Evolutionary conservation across 768 basidiomycete species (phyloP).

Genomic region (Clitopilus passeckerianus): DNA sequence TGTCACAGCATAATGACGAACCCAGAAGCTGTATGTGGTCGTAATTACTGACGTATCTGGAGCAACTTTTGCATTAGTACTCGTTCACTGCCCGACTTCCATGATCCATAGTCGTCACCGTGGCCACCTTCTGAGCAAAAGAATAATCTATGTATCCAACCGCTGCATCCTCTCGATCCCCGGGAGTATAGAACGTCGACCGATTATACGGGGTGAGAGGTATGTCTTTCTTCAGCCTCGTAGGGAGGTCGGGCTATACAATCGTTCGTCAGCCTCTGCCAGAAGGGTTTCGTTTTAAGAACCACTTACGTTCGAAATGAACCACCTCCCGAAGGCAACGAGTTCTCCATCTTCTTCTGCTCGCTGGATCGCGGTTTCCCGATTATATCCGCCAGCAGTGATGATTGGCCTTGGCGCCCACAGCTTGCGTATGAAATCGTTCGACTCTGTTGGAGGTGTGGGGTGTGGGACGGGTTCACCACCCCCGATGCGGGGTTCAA

Average conservation of each 20-base stretch:
- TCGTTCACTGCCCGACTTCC: not conserved
- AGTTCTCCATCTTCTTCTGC: conserved; percentile 27
- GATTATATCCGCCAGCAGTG: conserved; percentile 38
- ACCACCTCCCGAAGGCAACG: conserved; percentile 23
- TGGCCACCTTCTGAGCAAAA: conserved; percentile 5
- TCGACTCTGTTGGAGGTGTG: conserved; percentile 18
- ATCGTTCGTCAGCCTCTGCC: not conserved
- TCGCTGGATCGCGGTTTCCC: conserved; percentile 28
- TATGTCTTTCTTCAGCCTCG: conserved; percentile 22
- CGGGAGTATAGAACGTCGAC: conserved; percentile 24
- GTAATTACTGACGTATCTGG: no score
- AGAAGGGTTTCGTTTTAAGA: conserved; percentile 1
- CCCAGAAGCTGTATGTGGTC: no score
- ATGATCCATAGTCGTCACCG: not conserved
- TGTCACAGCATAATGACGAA: no score
- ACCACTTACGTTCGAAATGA: conserved; percentile 26
- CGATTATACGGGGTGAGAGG: conserved; percentile 23
- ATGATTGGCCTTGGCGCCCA: conserved; percentile 39
- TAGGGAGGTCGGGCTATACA: conserved; percentile 32
- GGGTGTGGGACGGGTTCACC: conserved; percentile 3
- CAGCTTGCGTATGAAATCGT: conserved; percentile 39
- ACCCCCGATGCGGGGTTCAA: conserved; percentile 30
- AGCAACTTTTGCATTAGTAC: not conserved
- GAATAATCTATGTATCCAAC: conserved; percentile 30
- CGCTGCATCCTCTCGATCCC: conserved; percentile 7